Conservation (phyloP, 805 yeast genomes). For the Candida loeiensis region DNA sequence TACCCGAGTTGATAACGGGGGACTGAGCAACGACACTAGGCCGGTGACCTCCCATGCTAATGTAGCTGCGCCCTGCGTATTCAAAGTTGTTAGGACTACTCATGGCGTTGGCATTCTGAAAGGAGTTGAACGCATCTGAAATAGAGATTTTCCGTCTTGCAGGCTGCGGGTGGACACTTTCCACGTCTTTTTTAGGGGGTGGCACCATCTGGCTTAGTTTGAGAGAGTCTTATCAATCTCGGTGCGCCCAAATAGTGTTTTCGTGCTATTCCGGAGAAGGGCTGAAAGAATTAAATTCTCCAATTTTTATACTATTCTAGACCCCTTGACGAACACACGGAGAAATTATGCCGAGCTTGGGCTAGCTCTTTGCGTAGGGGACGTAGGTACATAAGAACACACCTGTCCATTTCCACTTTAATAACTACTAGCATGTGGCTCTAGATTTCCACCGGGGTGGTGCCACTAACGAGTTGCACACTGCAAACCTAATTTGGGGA, state of each 20-base stretch:
- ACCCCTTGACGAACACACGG: neutral
- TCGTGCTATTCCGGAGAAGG: neutral
- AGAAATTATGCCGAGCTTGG: too few relatives aligned
- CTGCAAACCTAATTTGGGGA: too few relatives aligned
- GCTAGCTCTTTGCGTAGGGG: too few relatives aligned
- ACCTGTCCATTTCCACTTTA: too few relatives aligned
- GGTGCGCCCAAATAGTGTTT: neutral
- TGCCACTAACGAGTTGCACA: too few relatives aligned
- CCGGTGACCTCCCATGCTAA: slow-evolving; percentile 27
- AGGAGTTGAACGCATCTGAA: slow-evolving; percentile 14
- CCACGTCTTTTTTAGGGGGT: slow-evolving; percentile 2
- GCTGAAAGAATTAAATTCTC: neutral
- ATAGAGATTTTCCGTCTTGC: slow-evolving; percentile 12
- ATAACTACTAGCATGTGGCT: too few relatives aligned
- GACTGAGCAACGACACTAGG: slow-evolving; percentile 26
- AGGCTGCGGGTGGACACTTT: neutral
- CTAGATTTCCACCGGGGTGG: too few relatives aligned
- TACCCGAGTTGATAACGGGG: slow-evolving; percentile 47
- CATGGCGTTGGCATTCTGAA: slow-evolving; percentile 9
- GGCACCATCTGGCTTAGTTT: neutral
- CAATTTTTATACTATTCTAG: neutral
- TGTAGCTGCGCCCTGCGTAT: slow-evolving; percentile 39
- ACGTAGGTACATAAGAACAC: too few relatives aligned
- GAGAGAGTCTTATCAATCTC: neutral
- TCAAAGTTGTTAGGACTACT: slow-evolving; percentile 22